phyloP scores from a whole-genome alignment of 2,329 filamentous ascomycete genomes.

The Claviceps pazoutovae region DNA sequence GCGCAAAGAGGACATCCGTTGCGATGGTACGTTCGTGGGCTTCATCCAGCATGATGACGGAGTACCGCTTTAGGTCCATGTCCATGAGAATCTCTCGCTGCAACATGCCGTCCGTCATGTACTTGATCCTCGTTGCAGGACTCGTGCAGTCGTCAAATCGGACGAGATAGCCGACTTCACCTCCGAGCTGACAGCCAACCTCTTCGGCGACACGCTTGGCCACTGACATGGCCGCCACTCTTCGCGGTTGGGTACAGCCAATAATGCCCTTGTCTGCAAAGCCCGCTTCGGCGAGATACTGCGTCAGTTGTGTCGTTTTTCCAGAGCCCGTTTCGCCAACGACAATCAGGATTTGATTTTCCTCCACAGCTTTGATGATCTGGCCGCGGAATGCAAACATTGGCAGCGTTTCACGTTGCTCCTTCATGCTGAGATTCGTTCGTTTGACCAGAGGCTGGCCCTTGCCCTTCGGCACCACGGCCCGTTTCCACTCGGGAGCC shows the following conservation, averaged over 20 bases:
- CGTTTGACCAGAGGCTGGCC: slow-evolving; percentile 62
- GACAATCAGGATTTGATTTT: slow-evolving; percentile 87
- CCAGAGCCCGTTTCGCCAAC: slow-evolving; percentile 95
- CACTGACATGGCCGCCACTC: slow-evolving; percentile 95
- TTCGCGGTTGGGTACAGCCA: slow-evolving; percentile 90
- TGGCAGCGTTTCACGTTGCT: slow-evolving; percentile 80
- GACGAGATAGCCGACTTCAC: slow-evolving; percentile 93
- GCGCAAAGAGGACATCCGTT: slow-evolving; percentile 85
- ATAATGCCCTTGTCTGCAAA: slow-evolving; percentile 81
- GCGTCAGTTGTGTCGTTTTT: slow-evolving; percentile 92
- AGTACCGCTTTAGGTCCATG: slow-evolving; percentile 77
- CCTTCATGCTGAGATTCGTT: slow-evolving; percentile 83
- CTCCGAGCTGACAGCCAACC: slow-evolving; percentile 78
- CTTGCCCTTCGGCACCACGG: slow-evolving; percentile 57
- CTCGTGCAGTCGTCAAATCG: slow-evolving; percentile 93
- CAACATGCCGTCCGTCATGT: slow-evolving; percentile 99
- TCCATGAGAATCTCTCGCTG: slow-evolving; percentile 90
- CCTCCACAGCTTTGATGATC: slow-evolving; percentile 70
- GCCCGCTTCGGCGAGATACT: slow-evolving; percentile 86
- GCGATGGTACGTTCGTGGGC: slow-evolving; percentile 95
- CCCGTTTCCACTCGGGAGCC: slow-evolving; percentile 86
- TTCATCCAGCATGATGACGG: slow-evolving; percentile 95
- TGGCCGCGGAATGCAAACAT: slow-evolving; percentile 81
- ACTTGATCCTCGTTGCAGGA: slow-evolving; percentile 85
- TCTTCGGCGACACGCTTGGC: slow-evolving; percentile 94